A percentile compares a stretch with the other conserved stretches of the same genome.
Conservation (phyloP, 2,329 filamentous ascomycete genomes). For the Herpotrichia juniperi region DNA sequence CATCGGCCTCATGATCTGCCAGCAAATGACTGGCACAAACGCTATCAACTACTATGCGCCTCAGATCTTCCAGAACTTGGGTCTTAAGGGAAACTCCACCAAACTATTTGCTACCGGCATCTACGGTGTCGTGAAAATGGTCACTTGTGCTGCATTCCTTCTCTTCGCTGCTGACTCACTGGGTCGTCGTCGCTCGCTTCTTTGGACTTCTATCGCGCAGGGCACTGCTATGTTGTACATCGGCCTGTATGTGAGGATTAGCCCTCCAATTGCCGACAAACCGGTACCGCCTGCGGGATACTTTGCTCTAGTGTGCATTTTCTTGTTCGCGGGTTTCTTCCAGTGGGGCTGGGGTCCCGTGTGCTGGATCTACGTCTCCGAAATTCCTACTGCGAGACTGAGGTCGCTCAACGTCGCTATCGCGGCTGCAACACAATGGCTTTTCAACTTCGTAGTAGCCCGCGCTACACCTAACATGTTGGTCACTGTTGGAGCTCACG, state of each 20-base stretch:
- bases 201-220: slow-evolving; percentile 70
- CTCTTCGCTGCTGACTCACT: slow-evolving; percentile 72
- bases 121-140: slow-evolving; percentile 74
- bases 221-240: slow-evolving; percentile 71
- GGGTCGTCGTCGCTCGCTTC: slow-evolving; percentile 66
- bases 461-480: slow-evolving; percentile 72
- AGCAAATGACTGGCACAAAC: slow-evolving; percentile 71
- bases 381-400: slow-evolving; percentile 72
- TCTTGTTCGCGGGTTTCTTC: slow-evolving; percentile 73
- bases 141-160: slow-evolving; percentile 68
- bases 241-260: slow-evolving; percentile 71
- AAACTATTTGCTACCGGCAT: slow-evolving; percentile 75
- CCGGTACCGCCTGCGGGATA: slow-evolving; percentile 70
- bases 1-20: slow-evolving; percentile 69
- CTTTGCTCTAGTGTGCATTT: slow-evolving; percentile 73
- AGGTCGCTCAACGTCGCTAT: slow-evolving; percentile 71
- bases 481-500: slow-evolving; percentile 55
- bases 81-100: slow-evolving; percentile 61
- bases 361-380: slow-evolving; percentile 74
- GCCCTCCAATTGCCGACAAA: slow-evolving; percentile 60
- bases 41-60: slow-evolving; percentile 69
- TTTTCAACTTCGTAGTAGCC: slow-evolving; percentile 77
- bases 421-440: slow-evolving; percentile 72
- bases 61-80: slow-evolving; percentile 70
- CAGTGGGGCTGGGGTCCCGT: slow-evolving; percentile 68